Evolutionary conservation across 345 rosid genomes (phyloP).

Genomic region (Noccaea bulbosa): DNA sequence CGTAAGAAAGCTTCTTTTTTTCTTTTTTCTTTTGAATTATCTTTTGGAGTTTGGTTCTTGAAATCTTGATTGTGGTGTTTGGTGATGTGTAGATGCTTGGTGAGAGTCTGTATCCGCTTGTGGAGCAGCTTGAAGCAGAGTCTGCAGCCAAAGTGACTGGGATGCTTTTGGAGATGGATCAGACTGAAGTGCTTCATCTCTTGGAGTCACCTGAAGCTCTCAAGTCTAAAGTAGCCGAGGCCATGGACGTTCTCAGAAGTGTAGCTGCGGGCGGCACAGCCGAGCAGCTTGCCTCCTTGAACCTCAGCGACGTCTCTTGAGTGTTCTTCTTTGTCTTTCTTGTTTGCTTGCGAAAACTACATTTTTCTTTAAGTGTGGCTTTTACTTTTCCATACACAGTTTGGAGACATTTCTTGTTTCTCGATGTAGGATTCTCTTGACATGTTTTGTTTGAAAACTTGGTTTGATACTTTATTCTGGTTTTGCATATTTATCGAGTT

Average conservation of each 20-base stretch:
- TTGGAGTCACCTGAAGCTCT: constrained; percentile 94
- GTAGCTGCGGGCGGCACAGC: constrained; percentile 67
- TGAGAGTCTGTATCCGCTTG: constrained; percentile 91
- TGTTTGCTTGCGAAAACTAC: constrained; percentile 7
- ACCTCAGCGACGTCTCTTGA: constrained; percentile 63
- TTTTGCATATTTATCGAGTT: background rate
- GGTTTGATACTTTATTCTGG: background rate
- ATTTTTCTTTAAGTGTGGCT: constrained; percentile 17
- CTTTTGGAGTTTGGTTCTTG: constrained; percentile 9
- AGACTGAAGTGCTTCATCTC: constrained; percentile 90
- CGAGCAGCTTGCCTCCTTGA: constrained; percentile 76
- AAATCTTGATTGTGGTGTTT: constrained; percentile 1
- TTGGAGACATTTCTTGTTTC: constrained; percentile 9
- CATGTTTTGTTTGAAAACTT: constrained; percentile 18
- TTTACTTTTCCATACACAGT: constrained; percentile 23
- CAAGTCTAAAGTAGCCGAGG: constrained; percentile 86
- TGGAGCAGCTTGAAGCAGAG: constrained; percentile 87
- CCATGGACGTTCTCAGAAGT: constrained; percentile 91
- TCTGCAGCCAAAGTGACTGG: constrained; percentile 95
- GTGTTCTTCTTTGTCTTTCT: background rate
- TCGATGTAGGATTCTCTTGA: constrained; percentile 20
- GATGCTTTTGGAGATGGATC: constrained; percentile 98
- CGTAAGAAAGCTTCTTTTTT: constrained; percentile 46
- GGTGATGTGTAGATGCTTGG: constrained; percentile 73
- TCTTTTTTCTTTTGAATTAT: background rate